Evolutionary conservation across 352 stramenopile species (phyloP).

Genomic region (Halophytophthora batemanensis): DNA sequence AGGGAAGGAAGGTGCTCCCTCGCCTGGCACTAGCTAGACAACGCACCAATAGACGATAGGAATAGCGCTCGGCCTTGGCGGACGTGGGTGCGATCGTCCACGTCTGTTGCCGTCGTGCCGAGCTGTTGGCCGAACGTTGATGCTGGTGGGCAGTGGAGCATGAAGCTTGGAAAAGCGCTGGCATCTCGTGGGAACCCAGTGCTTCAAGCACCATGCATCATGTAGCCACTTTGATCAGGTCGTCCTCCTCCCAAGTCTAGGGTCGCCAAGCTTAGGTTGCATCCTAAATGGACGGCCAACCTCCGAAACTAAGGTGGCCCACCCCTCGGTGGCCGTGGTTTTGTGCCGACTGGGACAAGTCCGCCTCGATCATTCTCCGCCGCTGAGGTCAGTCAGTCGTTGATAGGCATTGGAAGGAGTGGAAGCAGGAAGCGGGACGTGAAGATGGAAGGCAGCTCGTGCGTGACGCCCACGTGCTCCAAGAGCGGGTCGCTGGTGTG

Average conservation of each 20-base stretch:
- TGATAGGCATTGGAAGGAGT: conserved; percentile 14
- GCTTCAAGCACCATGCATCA: too few species aligned
- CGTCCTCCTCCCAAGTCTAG: background rate
- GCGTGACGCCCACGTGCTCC: conserved; percentile 69
- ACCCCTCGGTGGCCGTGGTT: background rate
- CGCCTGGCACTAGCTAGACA: too few species aligned
- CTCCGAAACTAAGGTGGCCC: background rate
- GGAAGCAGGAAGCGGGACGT: background rate
- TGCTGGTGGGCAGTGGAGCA: too few species aligned
- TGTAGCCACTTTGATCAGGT: too few species aligned
- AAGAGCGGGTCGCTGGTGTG: conserved; percentile 87
- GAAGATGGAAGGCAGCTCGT: conserved; percentile 32
- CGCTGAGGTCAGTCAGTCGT: background rate
- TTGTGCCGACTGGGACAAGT: background rate
- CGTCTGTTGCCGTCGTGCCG: too few species aligned
- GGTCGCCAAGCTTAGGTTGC: background rate
- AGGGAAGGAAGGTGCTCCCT: too few species aligned
- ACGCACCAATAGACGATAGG: too few species aligned
- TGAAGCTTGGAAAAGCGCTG: too few species aligned
- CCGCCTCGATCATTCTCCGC: background rate
- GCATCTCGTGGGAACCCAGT: too few species aligned
- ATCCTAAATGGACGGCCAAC: background rate
- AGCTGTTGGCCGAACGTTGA: too few species aligned
- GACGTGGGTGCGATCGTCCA: too few species aligned
- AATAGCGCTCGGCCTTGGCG: too few species aligned